Evolutionary conservation across 2,329 filamentous ascomycete species (phyloP).

Genomic region (Colletotrichum sp.): DNA sequence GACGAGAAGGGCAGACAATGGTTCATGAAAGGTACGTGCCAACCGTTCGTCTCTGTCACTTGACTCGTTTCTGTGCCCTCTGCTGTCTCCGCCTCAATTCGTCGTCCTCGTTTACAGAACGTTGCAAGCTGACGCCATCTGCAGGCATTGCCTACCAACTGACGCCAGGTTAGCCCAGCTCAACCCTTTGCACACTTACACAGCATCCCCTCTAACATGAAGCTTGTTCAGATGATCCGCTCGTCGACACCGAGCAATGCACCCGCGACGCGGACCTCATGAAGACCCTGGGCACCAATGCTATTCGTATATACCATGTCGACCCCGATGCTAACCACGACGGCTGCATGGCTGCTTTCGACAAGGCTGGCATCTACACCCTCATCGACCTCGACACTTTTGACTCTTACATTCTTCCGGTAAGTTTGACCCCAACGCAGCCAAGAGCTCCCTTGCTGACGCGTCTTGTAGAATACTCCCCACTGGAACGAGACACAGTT

Average conservation of each 20-base stretch:
- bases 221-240: constrained; percentile 65
- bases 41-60: not conserved
- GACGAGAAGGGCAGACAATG: constrained; percentile 80
- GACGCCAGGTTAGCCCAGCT: constrained; percentile 38
- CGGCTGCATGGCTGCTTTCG: constrained; percentile 82
- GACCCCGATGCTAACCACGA: constrained; percentile 73
- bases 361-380: constrained; percentile 81
- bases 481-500: constrained; percentile 78
- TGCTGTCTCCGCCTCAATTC: not conserved
- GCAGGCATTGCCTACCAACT: constrained; percentile 77
- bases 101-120: not conserved
- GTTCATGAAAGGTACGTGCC: constrained; percentile 75
- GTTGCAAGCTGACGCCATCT: constrained; percentile 1
- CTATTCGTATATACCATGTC: constrained; percentile 89
- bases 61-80: not conserved
- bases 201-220: constrained; percentile 1
- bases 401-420: constrained; percentile 69
- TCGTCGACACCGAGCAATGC: constrained; percentile 79
- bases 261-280: constrained; percentile 76
- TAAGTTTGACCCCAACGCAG: constrained; percentile 34
- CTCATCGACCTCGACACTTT: constrained; percentile 85
- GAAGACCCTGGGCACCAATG: constrained; percentile 80
- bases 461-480: constrained; percentile 54
- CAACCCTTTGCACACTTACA: not conserved
- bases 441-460: not conserved